Percentiles rank a stretch among this genome's conserved stretches.
phyloP scores from a whole-genome alignment of 2,329 filamentous ascomycete genomes.

The Pseudogymnoascus sp. region DNA sequence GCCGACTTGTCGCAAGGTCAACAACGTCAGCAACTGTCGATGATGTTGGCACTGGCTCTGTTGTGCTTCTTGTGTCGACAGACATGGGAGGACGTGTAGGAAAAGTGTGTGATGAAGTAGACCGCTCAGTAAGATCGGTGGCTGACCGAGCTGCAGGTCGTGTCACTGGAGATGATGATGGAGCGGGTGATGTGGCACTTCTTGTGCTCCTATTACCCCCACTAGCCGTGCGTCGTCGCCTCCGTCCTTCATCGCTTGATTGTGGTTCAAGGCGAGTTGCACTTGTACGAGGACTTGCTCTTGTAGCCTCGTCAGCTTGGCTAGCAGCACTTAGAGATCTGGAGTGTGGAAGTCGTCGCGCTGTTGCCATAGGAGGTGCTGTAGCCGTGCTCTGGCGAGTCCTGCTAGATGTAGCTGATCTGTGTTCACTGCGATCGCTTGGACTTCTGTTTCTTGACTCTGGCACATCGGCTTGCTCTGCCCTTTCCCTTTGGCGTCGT shows the following conservation, averaged over 20 bases:
- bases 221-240: constrained; percentile 46
- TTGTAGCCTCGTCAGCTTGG: constrained; percentile 40
- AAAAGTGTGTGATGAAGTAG: constrained; percentile 21
- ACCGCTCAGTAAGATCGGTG: constrained; percentile 49
- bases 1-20: background rate
- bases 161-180: constrained; percentile 33
- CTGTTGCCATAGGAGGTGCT: constrained; percentile 17
- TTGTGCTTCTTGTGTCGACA: constrained; percentile 18
- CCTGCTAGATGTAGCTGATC: background rate
- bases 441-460: constrained; percentile 38
- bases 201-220: constrained; percentile 33
- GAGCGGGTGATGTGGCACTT: constrained; percentile 43
- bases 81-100: constrained; percentile 17
- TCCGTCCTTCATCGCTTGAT: constrained; percentile 37
- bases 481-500: constrained; percentile 59
- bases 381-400: background rate
- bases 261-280: constrained; percentile 42
- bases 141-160: constrained; percentile 53
- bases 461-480: constrained; percentile 30
- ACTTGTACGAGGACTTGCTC: constrained; percentile 39
- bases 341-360: constrained; percentile 33
- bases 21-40: background rate
- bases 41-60: background rate
- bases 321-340: constrained; percentile 39
- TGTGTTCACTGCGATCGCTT: constrained; percentile 25